Evolutionary conservation across 2,329 filamentous ascomycete genomes (phyloP), one percentile per base, ranked within the genome.

Genomic region (Plenodomus tracheiphilus): DNA sequence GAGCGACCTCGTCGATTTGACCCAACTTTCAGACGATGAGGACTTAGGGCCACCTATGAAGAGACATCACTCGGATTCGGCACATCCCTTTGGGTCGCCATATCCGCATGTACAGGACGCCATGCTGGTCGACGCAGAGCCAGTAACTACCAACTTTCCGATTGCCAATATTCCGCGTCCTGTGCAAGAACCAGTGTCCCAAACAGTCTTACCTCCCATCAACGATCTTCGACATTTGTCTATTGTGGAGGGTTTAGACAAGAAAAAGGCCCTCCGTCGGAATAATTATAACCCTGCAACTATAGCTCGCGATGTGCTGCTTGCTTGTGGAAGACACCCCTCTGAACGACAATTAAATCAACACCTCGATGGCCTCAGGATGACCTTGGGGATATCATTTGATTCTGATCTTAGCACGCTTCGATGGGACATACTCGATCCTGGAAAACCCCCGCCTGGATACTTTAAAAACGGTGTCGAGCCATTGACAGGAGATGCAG

Each of bases 301-400:
- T 0, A 85, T 88, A 51, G 85, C 84, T 4, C 74, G 83, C 42
- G 84, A 87, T 62, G 77, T 88, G 6, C 71, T 88, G 10, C 78
- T 87, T 41, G 81, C 83, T 15, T 77, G 82, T 11, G 83, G 83
- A 15, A 79, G 80, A 48, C 84, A 87, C 63, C 84, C 85, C 0
- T 78, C 78, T 9, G 81, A 85, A 66, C 70, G 77, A 20, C 69
- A 75, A 2, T 68, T 88, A 30, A 88, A 88, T 59, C 74, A 76
- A 22, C 84, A 87, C 70, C 70, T 87, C 50, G 74, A 79, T 46
- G 60, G 73, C 28, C 63, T 83, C 7, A 74, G 72, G 32, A 67
- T 70, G 7, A 73, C 65, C 3, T 73, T 82, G 17, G 62, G 66
- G 13, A 71, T 84, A 4, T 73, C 77, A 37, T 63, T 67, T 41